Base-by-base conservation (phyloP, 2,329 filamentous ascomycete genomes). In the Hymenotorrendiella dingleyae region DNA sequence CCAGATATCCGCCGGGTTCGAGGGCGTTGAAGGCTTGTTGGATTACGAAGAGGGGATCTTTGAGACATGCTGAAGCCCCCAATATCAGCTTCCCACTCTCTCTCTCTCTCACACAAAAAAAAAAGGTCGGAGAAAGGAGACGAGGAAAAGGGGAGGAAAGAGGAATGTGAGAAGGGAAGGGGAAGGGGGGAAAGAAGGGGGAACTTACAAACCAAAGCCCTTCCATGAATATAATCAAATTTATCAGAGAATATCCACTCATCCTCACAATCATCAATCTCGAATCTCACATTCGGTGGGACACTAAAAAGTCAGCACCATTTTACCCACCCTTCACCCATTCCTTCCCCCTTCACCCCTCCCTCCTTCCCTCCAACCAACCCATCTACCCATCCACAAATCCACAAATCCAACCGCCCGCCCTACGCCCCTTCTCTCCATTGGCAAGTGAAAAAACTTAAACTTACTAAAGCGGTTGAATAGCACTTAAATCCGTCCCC, bases 281-380 rank as follows among this genome's bases (percentile, higher is more conserved):
- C 58, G 52, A 76, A 76, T n/a, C 62, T 62, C 22, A 73, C 62
- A 47, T 76, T 76, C n/a, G 69, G 65, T 14, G 72, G 73, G 16
- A 51, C 44, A 28, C 50, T 49, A 17, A 6, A 11, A 4, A n/a
- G 16, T 11, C 8, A 26, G 14, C 4, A 19, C n/a, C n/a, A n/a
- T n/a, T n/a, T n/a, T n/a, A n/a, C n/a, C n/a, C n/a, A n/a, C n/a
- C n/a, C n/a, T n/a, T n/a, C n/a, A n/a, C n/a, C n/a, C n/a, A n/a
- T n/a, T n/a, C n/a, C n/a, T n/a, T n/a, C n/a, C n/a, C n/a, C n/a
- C n/a, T n/a, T n/a, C n/a, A n/a, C n/a, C n/a, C n/a, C n/a, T n/a
- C n/a, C n/a, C n/a, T n/a, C n/a, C n/a, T n/a, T n/a, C n/a, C n/a
- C n/a, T n/a, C n/a, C n/a, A n/a, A n/a, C n/a, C n/a, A n/a, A n/a